Base-by-base conservation (phyloP, 129 eudicot genomes). In the Heracleum sosnowskyi region DNA sequence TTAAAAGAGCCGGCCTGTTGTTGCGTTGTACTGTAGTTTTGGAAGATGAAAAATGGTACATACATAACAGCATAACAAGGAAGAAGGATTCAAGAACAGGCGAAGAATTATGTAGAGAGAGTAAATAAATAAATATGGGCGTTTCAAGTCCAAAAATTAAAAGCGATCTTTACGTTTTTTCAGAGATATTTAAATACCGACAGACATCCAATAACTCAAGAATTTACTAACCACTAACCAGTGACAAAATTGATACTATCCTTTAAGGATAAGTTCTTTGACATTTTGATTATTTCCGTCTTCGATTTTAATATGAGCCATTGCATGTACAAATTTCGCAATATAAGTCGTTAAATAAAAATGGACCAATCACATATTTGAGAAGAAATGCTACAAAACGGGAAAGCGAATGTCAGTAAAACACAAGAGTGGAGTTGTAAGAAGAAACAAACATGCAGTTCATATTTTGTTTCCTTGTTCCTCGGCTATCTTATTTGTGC, bases 1-100 rank as follows among this genome's bases (percentile, higher is more conserved):
- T 53, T 11, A 53, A 22, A 49, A 55, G 22, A 62, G 79, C 79
- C 79, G 79, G 79, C 79, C 39, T 31, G 64, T 75, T 42, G 63
- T 20, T 57, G 40, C 64, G 20, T 75, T 34, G 70, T 34, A 51
- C 46, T 55, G 70, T 34, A 51, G 69, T 55, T 24, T 36, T 12
- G 40, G 37, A 76, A 76, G 79, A 57, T 57, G 4, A 49, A 49
- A 75, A 47, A 69, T 7, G 11, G 47, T 76, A 34, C 33, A 76
- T 75, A 47, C 16, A 53, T 1, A 76, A 64, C 20, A 76, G 34
- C 22, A 20, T 3, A 49, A 75, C 17, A 47, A 31, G 31, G 39
- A 8, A 72, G 3, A 68, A 71, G 34, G 34, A 22, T 72, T 72
- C 53, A 41, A 72, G 42, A 40, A 55, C 69, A 8, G 20, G 69